Conservation (phyloP, 306 rosid species). For the Ormosia semicastrata region DNA sequence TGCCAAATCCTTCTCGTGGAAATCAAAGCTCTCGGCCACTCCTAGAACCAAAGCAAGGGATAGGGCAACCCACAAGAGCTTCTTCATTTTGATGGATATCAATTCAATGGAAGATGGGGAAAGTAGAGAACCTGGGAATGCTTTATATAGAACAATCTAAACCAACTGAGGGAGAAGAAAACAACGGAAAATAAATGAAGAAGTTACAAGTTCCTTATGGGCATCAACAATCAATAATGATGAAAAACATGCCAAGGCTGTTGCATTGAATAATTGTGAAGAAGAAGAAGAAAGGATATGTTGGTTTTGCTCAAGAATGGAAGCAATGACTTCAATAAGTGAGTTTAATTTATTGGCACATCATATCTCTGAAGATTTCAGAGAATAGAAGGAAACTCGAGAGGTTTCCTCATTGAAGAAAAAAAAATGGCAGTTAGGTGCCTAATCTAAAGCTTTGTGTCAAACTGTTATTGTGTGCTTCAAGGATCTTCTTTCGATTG, state of each 20-base stretch:
- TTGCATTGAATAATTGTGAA: slow-evolving; percentile 7
- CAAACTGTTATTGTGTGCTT: not conserved
- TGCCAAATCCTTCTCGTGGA: slow-evolving; percentile 38
- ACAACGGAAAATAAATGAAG: slow-evolving; percentile 8
- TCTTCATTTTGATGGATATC: slow-evolving; percentile 18
- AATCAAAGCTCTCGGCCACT: slow-evolving; percentile 26
- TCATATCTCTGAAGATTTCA: not conserved
- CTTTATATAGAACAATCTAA: slow-evolving; percentile 49
- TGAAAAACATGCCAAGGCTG: slow-evolving; percentile 1
- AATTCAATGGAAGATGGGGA: slow-evolving; percentile 31
- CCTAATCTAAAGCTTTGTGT: slow-evolving; percentile 20
- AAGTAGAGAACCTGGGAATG: slow-evolving; percentile 2
- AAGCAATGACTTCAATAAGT: slow-evolving; percentile 18
- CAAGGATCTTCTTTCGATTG: slow-evolving; percentile 6
- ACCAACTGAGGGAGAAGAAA: slow-evolving; percentile 7
- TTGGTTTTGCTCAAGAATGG: slow-evolving; percentile 19
- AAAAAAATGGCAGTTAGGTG: slow-evolving; percentile 19
- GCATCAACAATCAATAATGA: slow-evolving; percentile 38
- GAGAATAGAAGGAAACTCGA: not conserved
- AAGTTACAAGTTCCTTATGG: slow-evolving; percentile 47
- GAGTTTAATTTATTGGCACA: not conserved
- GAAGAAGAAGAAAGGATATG: slow-evolving; percentile 1
- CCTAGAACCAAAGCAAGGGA: slow-evolving; percentile 32
- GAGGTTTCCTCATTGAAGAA: not conserved
- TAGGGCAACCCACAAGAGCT: slow-evolving; percentile 19